A percentile compares a stretch with the other conserved stretches of the same genome.
Conservation (phyloP, 108 stramenopile species). For the Licmophora abbreviata region DNA sequence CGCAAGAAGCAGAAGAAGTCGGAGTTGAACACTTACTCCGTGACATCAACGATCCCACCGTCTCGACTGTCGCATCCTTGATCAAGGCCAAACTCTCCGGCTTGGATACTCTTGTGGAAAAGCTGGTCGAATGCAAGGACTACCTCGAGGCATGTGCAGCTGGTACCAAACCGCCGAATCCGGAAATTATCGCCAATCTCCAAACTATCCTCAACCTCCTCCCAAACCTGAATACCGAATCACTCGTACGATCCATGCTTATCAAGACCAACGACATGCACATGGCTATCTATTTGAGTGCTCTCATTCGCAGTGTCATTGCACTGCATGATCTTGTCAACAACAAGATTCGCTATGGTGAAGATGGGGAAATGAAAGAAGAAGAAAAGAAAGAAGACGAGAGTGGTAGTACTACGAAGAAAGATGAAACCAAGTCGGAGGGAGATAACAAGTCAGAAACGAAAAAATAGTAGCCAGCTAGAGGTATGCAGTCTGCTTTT, state of each 20-base stretch:
- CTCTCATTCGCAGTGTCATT: constrained; percentile 90
- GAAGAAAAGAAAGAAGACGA: constrained; percentile 41
- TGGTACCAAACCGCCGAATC: constrained; percentile 58
- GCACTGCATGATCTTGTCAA: constrained; percentile 94
- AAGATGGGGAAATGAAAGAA: constrained; percentile 33
- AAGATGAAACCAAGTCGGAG: constrained; percentile 29
- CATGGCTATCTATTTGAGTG: constrained; percentile 82
- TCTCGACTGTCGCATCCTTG: constrained; percentile 83
- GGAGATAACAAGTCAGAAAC: neutral
- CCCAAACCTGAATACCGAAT: constrained; percentile 95
- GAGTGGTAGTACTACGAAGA: constrained; percentile 21
- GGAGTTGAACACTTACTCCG: constrained; percentile 98
- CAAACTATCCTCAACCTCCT: constrained; percentile 95
- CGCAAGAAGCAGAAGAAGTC: constrained; percentile 96
- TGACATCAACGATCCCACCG: constrained; percentile 99
- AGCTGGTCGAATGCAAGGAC: constrained; percentile 89
- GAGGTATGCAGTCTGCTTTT: neutral
- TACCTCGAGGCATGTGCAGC: constrained; percentile 79
- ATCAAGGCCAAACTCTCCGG: constrained; percentile 95
- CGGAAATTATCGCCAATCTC: constrained; percentile 87
- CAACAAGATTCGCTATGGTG: constrained; percentile 89
- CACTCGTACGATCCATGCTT: constrained; percentile 81
- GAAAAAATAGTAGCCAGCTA: neutral
- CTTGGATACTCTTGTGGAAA: constrained; percentile 75
- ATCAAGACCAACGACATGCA: constrained; percentile 99